These are phyloP conservation scores for Gnetum montanum DNA, from an alignment of 75 land plant species.

Conservation along the genomic window DNA sequence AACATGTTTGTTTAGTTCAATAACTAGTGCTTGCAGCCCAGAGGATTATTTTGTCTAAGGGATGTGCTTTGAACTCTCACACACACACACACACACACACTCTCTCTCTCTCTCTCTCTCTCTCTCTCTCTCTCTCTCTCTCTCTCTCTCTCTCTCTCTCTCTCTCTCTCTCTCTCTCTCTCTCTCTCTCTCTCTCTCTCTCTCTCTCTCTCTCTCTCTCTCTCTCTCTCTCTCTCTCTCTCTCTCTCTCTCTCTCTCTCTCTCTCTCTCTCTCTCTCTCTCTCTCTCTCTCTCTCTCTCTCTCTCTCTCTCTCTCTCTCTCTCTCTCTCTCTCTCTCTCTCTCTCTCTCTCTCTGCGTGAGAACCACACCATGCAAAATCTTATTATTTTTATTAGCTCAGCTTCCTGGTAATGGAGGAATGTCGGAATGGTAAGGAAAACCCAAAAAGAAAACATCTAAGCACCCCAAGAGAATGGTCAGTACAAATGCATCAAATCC, in stretches of 20 bases:
- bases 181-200: not conserved
- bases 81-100: not conserved
- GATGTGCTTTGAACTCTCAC: too few species aligned
- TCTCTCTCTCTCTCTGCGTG: too few species aligned
- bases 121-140: not conserved
- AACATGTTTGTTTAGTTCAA: too few species aligned
- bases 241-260: not conserved
- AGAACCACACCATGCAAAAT: too few species aligned
- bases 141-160: not conserved
- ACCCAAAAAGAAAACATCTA: too few species aligned
- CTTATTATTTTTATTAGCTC: too few species aligned
- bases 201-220: not conserved
- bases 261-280: not conserved
- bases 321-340: not conserved
- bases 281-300: conserved; percentile 7
- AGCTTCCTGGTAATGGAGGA: too few species aligned
- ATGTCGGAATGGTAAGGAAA: too few species aligned
- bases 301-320: conserved; percentile 2
- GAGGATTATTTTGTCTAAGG: too few species aligned
- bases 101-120: not conserved
- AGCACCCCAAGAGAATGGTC: too few species aligned
- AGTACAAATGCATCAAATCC: too few species aligned
- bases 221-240: not conserved
- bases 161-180: not conserved
- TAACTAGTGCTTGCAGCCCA: too few species aligned